A percentile compares a stretch with the other conserved stretches of the same genome.
These are phyloP conservation scores for Diaporthe sp. DNA, from an alignment of 2,329 filamentous ascomycete species.

Conservation along the genomic window DNA sequence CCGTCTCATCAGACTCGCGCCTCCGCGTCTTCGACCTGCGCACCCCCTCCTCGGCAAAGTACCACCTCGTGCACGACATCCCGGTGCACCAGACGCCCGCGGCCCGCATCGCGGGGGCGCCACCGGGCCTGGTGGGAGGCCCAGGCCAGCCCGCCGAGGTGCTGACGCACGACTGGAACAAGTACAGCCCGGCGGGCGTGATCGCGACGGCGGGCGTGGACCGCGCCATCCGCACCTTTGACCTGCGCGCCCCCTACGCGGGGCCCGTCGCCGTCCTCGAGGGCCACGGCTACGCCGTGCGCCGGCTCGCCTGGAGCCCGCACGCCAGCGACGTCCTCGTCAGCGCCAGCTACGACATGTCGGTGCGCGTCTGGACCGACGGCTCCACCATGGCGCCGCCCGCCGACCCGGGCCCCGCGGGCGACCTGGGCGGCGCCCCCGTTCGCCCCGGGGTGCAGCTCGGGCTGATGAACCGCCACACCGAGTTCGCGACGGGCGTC, in stretches of 20 bases:
- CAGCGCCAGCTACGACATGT: constrained; percentile 98
- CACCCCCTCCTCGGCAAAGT: constrained; percentile 86
- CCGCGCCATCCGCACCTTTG: constrained; percentile 87
- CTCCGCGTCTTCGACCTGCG: constrained; percentile 93
- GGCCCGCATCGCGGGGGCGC: constrained; percentile 50
- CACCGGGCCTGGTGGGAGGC: constrained; percentile 52
- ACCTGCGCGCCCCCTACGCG: constrained; percentile 81
- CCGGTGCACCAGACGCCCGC: constrained; percentile 81
- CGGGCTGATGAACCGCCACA: constrained; percentile 91
- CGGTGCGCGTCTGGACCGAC: constrained; percentile 93
- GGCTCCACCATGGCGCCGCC: constrained; percentile 57
- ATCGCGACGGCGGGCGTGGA: constrained; percentile 94
- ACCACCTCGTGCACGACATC: constrained; percentile 87
- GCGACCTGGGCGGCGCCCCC: constrained; percentile 48
- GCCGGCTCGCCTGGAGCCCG: constrained; percentile 90
- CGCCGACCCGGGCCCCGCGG: neutral
- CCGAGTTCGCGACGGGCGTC: constrained; percentile 95
- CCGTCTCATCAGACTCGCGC: constrained; percentile 90
- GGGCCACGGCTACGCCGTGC: constrained; percentile 92
- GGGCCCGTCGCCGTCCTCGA: constrained; percentile 82
- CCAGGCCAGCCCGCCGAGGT: constrained; percentile 80
- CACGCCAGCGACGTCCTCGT: constrained; percentile 91
- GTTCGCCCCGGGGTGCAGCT: constrained; percentile 76
- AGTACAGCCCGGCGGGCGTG: constrained; percentile 84
- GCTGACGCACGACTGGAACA: constrained; percentile 99